Base-by-base conservation (phyloP, 2,329 filamentous ascomycete genomes). In the Escovopsis sp. region DNA sequence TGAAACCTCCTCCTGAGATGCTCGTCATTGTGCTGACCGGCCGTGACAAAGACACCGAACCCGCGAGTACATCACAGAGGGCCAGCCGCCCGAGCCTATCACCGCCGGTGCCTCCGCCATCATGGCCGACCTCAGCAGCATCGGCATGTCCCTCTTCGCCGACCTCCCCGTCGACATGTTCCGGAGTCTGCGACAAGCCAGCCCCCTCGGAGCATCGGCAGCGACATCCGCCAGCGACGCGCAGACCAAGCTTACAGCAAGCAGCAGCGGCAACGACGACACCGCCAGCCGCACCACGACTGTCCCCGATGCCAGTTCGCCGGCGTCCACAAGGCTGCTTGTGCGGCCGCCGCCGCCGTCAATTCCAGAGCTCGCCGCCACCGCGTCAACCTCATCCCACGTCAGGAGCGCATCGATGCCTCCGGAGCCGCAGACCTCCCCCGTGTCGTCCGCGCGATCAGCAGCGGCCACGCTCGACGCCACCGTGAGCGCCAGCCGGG, bases 31-130 rank as follows among this genome's bases (percentile, higher is more conserved):
- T 5, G 21, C 12, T 12, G 11, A 39, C 46, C 48, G 15, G 45
- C 23, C 9, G 9, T 13, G 23, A 21, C 4, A 14, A 26, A 72
- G 68, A 14, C 68, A 68, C 42, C 62, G 62, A 3, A 43, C 60
- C 0, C 57, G 54, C 15, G 82, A 92, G 51, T 85, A 88, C 53
- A 74, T 79, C 43, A 83, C 80, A 0, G 80, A 85, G 39, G 73
- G 79, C 23, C 79, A 86, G 31, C 85, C 84, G 0, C 76, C 72
- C 48, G 85, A 90, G 43, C 84, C 85, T 0, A 71, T 92, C 17
- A 76, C 79, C 12, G 84, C 83, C 15, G 81, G 76, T 13, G 76
- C 84, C 1, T 72, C 75, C 31, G 83, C 86, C 0, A 58, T 94
- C 1, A 62, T 93, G n/a, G 80, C 81, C 5, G 88, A 87, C n/a